Percentiles rank a stretch among this genome's conserved stretches.
phyloP scores from a whole-genome alignment of 2,329 filamentous ascomycete species.

The Fusarium tricinctum region DNA sequence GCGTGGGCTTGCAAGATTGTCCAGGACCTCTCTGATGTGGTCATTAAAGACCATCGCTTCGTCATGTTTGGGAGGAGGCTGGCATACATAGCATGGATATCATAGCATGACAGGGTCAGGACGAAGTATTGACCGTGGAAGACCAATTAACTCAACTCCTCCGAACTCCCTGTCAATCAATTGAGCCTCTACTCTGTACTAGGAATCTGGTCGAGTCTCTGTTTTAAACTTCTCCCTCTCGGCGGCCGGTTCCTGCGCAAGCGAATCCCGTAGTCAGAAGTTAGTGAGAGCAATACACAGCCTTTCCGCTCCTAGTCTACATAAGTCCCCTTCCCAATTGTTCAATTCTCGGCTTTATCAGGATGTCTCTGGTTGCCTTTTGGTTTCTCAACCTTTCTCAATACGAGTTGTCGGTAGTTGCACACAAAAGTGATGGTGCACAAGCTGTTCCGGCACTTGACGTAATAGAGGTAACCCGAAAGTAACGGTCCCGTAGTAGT shows the following conservation, averaged over 20 bases:
- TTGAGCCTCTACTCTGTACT: constrained; percentile 12
- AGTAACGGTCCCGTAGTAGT: constrained; percentile 36
- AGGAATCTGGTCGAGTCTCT: constrained; percentile 8
- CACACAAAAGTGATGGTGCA: constrained; percentile 35
- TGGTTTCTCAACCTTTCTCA: constrained; percentile 42
- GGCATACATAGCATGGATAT: constrained; percentile 35
- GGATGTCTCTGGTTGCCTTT: constrained; percentile 14
- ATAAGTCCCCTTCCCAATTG: constrained; percentile 18
- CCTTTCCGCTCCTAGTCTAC: constrained; percentile 38
- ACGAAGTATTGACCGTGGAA: constrained; percentile 30
- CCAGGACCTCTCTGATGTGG: constrained; percentile 37
- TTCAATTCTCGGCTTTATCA: constrained; percentile 32
- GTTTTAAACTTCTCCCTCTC: constrained; percentile 17
- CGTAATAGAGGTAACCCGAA: constrained; percentile 36
- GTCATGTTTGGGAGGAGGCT: constrained; percentile 35
- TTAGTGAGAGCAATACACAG: constrained; percentile 34
- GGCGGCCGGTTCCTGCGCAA: constrained; percentile 41
- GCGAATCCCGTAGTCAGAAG: constrained; percentile 40
- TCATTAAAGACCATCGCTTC: constrained; percentile 24
- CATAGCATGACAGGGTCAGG: constrained; percentile 11
- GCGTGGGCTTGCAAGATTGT: constrained; percentile 41
- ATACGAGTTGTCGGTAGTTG: constrained; percentile 47
- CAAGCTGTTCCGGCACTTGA: constrained; percentile 40
- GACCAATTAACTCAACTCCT: constrained; percentile 10
- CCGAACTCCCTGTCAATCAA: constrained; percentile 4